Conservation (phyloP, 352 stramenopile genomes). For the Phytopythium cucurbitacearum region DNA sequence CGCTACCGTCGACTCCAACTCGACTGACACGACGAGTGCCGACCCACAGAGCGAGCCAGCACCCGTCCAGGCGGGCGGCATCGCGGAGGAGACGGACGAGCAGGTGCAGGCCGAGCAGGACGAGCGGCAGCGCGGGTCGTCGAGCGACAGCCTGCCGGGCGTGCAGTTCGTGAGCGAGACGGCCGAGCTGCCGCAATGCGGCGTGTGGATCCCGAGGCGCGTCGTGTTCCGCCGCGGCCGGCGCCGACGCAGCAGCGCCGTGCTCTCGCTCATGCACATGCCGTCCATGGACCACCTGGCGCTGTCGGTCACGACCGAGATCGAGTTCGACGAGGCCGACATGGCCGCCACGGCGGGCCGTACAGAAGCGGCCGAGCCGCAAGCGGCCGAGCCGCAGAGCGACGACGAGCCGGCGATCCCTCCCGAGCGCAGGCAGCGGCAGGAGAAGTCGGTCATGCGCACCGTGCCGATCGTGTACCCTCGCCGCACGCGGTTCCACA, state of each 20-base stretch:
- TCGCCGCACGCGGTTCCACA: slow-evolving; percentile 23
- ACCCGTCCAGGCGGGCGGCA: too few species aligned
- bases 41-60: too few species aligned
- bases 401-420: background rate
- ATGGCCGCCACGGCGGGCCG: background rate
- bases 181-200: slow-evolving; percentile 11
- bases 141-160: background rate
- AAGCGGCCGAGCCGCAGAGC: background rate
- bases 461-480: slow-evolving; percentile 23
- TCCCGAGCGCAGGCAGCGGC: slow-evolving; percentile 8
- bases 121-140: too few species aligned
- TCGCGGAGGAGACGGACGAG: background rate
- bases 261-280: slow-evolving; percentile 22
- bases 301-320: slow-evolving; percentile 8
- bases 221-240: slow-evolving; percentile 28
- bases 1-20: background rate
- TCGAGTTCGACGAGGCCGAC: slow-evolving; percentile 4
- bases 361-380: background rate
- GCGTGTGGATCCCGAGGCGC: slow-evolving; percentile 27
- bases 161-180: slow-evolving; percentile 1
- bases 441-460: slow-evolving; percentile 7
- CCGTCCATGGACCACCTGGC: slow-evolving; percentile 12
- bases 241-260: slow-evolving; percentile 15
- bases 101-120: too few species aligned
- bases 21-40: too few species aligned